Percentiles rank a stretch among this genome's conserved stretches.
Conservation (phyloP, 2,329 filamentous ascomycete genomes). For the Trichoderma brevicompactum region DNA sequence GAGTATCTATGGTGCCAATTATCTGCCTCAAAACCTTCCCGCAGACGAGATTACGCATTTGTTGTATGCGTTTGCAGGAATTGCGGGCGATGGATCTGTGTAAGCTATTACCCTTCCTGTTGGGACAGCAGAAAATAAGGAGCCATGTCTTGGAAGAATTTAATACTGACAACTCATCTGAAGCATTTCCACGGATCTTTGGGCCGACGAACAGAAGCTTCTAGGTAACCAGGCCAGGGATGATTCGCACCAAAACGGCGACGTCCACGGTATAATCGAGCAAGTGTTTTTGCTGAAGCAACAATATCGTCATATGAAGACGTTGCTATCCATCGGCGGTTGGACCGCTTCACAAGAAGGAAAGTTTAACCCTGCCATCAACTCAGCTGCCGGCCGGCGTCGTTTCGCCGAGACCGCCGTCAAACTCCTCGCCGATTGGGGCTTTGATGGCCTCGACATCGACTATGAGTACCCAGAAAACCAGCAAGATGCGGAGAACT, state of each 20-base stretch:
- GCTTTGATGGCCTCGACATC: slow-evolving; percentile 60
- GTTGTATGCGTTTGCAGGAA: slow-evolving; percentile 62
- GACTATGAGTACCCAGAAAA: slow-evolving; percentile 60
- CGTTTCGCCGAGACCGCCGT: slow-evolving; percentile 72
- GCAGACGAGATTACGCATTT: slow-evolving; percentile 73
- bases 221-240: not conserved
- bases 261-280: slow-evolving; percentile 78
- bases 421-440: slow-evolving; percentile 69
- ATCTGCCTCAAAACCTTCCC: slow-evolving; percentile 71
- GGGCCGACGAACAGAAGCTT: slow-evolving; percentile 65
- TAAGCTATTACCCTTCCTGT: slow-evolving; percentile 37
- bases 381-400: slow-evolving; percentile 62
- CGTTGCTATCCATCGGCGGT: slow-evolving; percentile 80
- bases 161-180: not conserved
- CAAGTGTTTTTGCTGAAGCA: slow-evolving; percentile 79
- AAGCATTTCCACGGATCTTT: slow-evolving; percentile 33
- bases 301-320: slow-evolving; percentile 74
- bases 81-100: slow-evolving; percentile 52
- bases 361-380: slow-evolving; percentile 68
- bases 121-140: not conserved
- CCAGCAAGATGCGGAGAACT: slow-evolving; percentile 46
- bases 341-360: slow-evolving; percentile 69
- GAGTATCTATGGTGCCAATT: slow-evolving; percentile 72
- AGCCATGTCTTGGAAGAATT: no score
- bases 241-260: slow-evolving; percentile 50